phyloP scores from a whole-genome alignment of 352 stramenopile species.

The Pythium angustatum region DNA sequence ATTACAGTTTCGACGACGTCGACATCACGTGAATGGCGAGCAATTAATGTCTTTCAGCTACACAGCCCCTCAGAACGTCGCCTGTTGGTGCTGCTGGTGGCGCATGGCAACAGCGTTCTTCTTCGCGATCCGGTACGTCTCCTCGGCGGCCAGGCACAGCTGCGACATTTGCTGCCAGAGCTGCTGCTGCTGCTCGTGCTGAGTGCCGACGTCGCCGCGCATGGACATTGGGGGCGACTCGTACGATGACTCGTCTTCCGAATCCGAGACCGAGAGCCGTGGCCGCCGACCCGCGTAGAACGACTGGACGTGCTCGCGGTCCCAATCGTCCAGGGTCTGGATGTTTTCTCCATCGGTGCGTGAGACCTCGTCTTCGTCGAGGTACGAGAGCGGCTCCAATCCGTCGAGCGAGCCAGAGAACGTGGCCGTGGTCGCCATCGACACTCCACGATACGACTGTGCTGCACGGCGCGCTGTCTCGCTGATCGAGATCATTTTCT shows the following conservation, averaged over 20 bases:
- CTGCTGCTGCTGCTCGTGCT: conserved; percentile 24
- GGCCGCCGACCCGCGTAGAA: conserved; percentile 15
- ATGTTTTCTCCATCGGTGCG: conserved; percentile 4
- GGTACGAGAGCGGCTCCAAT: conserved; percentile 9
- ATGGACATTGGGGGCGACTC: too few relatives aligned
- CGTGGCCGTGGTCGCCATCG: conserved; percentile 15
- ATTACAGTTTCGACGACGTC: too few relatives aligned
- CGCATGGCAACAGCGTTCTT: conserved; percentile 21
- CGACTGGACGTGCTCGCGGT: conserved; percentile 26
- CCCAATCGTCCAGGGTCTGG: conserved; percentile 30
- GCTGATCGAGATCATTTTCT: not conserved
- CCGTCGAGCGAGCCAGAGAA: conserved; percentile 19
- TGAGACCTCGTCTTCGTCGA: not conserved
- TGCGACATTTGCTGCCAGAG: conserved; percentile 32
- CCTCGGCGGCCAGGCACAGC: conserved; percentile 24
- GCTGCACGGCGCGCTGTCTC: not conserved
- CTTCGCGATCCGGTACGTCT: conserved; percentile 26
- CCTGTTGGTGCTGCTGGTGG: not conserved
- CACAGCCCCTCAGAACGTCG: conserved; percentile 1
- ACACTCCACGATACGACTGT: conserved; percentile 5
- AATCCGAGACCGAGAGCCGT: conserved; percentile 13
- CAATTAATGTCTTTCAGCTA: too few relatives aligned
- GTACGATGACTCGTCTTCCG: conserved; percentile 11
- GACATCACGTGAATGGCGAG: too few relatives aligned
- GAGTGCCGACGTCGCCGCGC: too few relatives aligned